Evolutionary conservation across 2,329 filamentous ascomycete species (phyloP), one percentile per base, ranked within the genome.

Genomic region (Diaporthe longicolla): DNA sequence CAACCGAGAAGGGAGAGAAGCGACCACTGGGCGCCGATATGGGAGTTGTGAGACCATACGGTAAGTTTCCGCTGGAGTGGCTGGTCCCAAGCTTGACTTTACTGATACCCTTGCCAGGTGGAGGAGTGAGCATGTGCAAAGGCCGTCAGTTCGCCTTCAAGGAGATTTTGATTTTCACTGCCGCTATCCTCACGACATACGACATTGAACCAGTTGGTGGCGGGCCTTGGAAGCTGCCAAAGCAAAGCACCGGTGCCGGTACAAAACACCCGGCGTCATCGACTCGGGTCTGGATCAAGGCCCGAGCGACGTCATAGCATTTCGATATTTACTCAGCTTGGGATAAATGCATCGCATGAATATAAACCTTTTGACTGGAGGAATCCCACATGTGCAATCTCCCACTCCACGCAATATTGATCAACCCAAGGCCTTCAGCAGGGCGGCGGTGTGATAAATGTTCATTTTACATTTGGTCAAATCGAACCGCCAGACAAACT

Each of bases 121-220:
- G 79, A 17, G 79, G 82, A 7, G 61, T 79, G 2, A 78, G 77
- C 21, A 81, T 84, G 78, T 82, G 79, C 72, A 80, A 82, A 26
- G 82, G 83, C 10, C 77, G 80, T 3, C 76, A 76, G 0, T 81
- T 83, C 63, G 79, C 82, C 1, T 29, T 80, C 19, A 79, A 81
- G 43, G 83, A 84, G 70, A 78, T 84, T 8, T 65, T 84, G 3
- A 68, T 83, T 19, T 83, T 81, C 71, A 76, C 81, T 11, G 79
- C 83, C 0, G 77, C 81, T 19, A 79, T 85, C 19, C 75, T 84
- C 43, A 80, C 81, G 0, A 79, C 84, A 35, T 85, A 84, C 71
- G 82, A 84, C 26, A 79, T 85, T 32, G 73, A 78, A 59, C 80
- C 83, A 8, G 63, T 29, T 24, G 65, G 52, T 15, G 71, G 59